Conservation (phyloP, 306 rosid species). For the Medicago truncatula region MtrunA17r5.0-ANR NC_053043.1:48208501-48209000, state of each 20-base stretch:
- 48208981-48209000: not conserved
- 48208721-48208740: conserved; percentile 76
- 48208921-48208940: not conserved
- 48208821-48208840: not conserved
- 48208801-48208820: conserved; percentile 8
- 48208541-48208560: conserved; percentile 99
- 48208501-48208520: conserved; percentile 96
- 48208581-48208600: conserved; percentile 86
- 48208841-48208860: conserved; percentile 18
- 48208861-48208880: not conserved
- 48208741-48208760: conserved; percentile 82
- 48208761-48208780: conserved; percentile 85
- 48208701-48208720: conserved; percentile 76
- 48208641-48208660: conserved; percentile 77
- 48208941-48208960: not conserved
- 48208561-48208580: conserved; percentile 92
- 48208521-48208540: conserved; percentile 95
- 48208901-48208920: not conserved
- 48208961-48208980: not conserved
- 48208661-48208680: conserved; percentile 65
- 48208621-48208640: conserved; percentile 99
- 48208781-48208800: conserved; percentile 50
- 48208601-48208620: conserved; percentile 92
- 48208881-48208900: not conserved
- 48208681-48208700: conserved; percentile 64